Percentiles rank a stretch among this genome's conserved stretches.
phyloP scores from a whole-genome alignment of 208 protist genomes.

The Trypanosoma boissoni region DNA sequence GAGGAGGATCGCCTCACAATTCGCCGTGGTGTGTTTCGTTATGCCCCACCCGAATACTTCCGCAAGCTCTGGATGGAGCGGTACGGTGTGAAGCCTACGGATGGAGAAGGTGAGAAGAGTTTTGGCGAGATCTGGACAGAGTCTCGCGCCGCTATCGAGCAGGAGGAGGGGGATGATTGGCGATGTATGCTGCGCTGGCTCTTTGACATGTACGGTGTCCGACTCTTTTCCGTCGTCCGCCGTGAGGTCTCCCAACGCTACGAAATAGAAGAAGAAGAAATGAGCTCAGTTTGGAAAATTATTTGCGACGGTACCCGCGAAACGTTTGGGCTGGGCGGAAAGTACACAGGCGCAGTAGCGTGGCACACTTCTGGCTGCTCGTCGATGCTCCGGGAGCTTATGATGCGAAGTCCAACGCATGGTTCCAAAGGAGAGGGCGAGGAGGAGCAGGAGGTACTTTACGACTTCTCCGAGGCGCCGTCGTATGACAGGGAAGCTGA shows the following conservation, averaged over 20 bases:
- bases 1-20: constrained; percentile 33
- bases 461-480: no score
- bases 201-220: constrained; percentile 51
- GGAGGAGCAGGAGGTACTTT: constrained; percentile 1
- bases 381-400: constrained; percentile 34
- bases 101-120: constrained; percentile 23
- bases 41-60: constrained; percentile 64
- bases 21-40: constrained; percentile 46
- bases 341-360: constrained; percentile 40
- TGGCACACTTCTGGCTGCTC: constrained; percentile 31
- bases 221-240: constrained; percentile 52
- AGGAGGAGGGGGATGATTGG: constrained; percentile 38
- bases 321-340: constrained; percentile 48
- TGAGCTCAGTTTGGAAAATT: constrained; percentile 29
- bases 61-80: constrained; percentile 40
- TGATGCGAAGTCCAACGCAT: constrained; percentile 13
- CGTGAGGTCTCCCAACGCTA: constrained; percentile 45
- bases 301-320: constrained; percentile 30
- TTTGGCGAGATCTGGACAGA: constrained; percentile 35
- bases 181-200: constrained; percentile 50
- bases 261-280: constrained; percentile 48
- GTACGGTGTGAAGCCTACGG: constrained; percentile 26
- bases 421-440: neutral
- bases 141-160: constrained; percentile 27
- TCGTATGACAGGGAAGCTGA: no score